Base-by-base conservation (phyloP, 2,329 filamentous ascomycete species). In the Fusarium austroafricanum region DNA sequence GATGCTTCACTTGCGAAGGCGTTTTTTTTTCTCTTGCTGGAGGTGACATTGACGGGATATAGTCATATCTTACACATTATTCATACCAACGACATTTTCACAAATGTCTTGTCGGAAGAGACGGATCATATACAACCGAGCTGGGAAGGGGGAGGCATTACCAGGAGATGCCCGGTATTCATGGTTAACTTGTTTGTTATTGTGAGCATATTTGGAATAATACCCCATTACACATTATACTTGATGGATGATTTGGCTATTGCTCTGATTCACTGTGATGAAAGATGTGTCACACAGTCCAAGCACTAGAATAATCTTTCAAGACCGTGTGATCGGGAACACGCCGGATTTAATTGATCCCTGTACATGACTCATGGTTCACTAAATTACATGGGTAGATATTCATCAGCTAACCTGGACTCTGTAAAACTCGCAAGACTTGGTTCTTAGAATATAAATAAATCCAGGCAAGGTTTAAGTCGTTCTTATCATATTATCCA, bases 201-300 rank as follows among this genome's bases (percentile, higher is more conserved):
- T 64, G 61, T 71, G 59, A 73, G 57, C 69, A 71, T 70, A 72
- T 69, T 71, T 73, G 67, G 71, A 73, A 73, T 69, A 73, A 73
- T 73, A 73, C 71, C 71, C 71, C 59, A 67, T 61, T 71, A 68
- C 67, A 72, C 51, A 56, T 65, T 51, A 33, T 26, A 33, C 38
- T 31, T 12, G 26, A 31, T 52, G 17, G 17, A 9, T 21, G 40
- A 17, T 43, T n/a, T 53, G 20, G 23, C n/a, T 11, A 15, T 18
- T 21, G 8, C 23, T 17, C 49, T 44, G 35, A 29, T 29, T 44
- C 37, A 23, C 31, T 21, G 49, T 35, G 31, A 35, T 35, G 31
- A 35, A 35, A 17, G 31, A 35, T 35, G 31, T 35, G n/a, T n/a
- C n/a, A n/a, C n/a, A n/a, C n/a, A n/a, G n/a, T n/a, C n/a, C 28